These are phyloP conservation scores for Sclerotinia trifoliorum DNA, from an alignment of 2,329 filamentous ascomycete species.

Conservation along the genomic window DNA sequence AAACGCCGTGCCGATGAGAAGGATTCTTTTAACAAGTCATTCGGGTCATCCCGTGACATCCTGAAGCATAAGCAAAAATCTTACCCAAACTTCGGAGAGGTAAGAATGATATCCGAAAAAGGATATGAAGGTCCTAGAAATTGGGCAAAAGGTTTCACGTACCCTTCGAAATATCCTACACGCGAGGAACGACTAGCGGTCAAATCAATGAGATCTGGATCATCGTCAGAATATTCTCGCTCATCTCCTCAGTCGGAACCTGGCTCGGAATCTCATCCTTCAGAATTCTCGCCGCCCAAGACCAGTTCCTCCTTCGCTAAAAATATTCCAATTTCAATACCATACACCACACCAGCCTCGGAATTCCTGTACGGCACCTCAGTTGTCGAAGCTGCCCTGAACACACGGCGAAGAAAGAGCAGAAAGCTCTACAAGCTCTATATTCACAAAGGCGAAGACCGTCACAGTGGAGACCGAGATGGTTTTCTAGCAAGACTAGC, in stretches of 20 bases:
- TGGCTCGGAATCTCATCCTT: not conserved
- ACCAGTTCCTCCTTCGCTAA: constrained; percentile 28
- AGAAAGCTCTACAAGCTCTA: constrained; percentile 85
- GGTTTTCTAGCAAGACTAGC: constrained; percentile 49
- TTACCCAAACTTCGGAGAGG: not conserved
- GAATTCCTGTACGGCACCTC: constrained; percentile 88
- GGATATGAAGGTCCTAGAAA: not conserved
- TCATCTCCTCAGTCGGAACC: not conserved
- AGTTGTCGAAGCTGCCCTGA: constrained; percentile 76
- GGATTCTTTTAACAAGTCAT: not conserved
- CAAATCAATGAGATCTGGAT: not conserved
- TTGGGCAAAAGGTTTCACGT: not conserved
- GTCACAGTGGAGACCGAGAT: constrained; percentile 50
- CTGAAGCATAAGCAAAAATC: not conserved
- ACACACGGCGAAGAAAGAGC: constrained; percentile 49
- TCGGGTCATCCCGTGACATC: not conserved
- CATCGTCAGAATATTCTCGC: not conserved
- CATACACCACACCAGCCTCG: constrained; percentile 80
- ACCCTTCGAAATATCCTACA: constrained; percentile 4
- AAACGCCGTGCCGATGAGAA: not conserved
- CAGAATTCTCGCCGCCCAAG: not conserved
- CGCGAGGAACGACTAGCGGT: constrained; percentile 7
- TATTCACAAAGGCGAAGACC: constrained; percentile 61
- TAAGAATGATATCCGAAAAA: not conserved
- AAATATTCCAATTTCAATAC: constrained; percentile 46